Percentiles rank a stretch among this genome's conserved stretches.
These are phyloP conservation scores for Avena insularis DNA, from an alignment of 176 grass and related monocot genomes.

Conservation along the genomic window DNA sequence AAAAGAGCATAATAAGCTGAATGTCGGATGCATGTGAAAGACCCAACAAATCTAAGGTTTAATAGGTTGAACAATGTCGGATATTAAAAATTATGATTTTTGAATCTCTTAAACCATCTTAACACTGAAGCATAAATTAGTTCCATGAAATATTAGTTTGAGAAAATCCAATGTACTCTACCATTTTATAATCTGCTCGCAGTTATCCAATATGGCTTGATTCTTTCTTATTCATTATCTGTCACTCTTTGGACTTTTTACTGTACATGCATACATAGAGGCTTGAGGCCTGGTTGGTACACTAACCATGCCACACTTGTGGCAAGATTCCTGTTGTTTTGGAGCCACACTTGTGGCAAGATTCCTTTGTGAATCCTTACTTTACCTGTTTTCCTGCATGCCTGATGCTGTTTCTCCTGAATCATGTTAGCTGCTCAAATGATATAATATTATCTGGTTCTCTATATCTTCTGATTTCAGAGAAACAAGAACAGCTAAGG, in stretches of 20 bases:
- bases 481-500: slow-evolving; percentile 77
- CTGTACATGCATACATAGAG: not conserved
- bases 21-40: slow-evolving; percentile 20
- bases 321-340: not conserved
- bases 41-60: not conserved
- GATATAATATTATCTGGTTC: slow-evolving; percentile 7
- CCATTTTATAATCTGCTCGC: not conserved
- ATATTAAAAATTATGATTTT: not conserved
- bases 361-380: slow-evolving; percentile 7
- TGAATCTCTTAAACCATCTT: slow-evolving; percentile 27
- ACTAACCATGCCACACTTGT: not conserved
- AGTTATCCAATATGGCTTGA: slow-evolving; percentile 24
- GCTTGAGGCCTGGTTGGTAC: not conserved
- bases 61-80: not conserved
- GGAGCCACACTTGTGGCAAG: not conserved
- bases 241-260: not conserved
- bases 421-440: slow-evolving; percentile 28
- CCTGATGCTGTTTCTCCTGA: slow-evolving; percentile 19
- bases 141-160: slow-evolving; percentile 24
- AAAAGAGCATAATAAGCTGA: not conserved
- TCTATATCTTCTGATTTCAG: slow-evolving; percentile 48
- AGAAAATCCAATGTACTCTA: slow-evolving; percentile 1
- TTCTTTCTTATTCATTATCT: slow-evolving; percentile 28
- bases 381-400: slow-evolving; percentile 22
- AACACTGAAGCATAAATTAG: slow-evolving; percentile 14